These are phyloP conservation scores for Oryza glumipatula DNA, from an alignment of 176 grass and related monocot species.

Conservation along the genomic window DNA sequence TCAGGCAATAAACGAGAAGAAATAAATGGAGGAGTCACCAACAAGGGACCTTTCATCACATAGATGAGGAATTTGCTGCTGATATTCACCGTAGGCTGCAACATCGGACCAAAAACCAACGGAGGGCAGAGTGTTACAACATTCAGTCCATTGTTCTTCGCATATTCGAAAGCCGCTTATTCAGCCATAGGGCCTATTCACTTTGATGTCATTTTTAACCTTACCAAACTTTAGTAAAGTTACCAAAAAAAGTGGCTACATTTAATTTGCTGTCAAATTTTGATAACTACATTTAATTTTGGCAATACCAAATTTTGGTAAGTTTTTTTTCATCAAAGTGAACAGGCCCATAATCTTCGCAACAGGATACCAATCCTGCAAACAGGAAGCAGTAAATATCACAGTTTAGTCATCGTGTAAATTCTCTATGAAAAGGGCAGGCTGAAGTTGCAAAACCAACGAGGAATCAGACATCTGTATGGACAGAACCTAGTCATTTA, in stretches of 20 bases:
- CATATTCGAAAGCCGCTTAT: constrained; percentile 39
- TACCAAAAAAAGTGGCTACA: no score
- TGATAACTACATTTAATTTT: no score
- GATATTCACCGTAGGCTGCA: constrained; percentile 48
- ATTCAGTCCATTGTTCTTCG: constrained; percentile 39
- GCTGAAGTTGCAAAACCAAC: not conserved
- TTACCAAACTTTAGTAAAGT: no score
- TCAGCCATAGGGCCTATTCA: constrained; percentile 16
- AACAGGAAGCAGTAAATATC: constrained; percentile 7
- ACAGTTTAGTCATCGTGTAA: not conserved
- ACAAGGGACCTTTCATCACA: constrained; percentile 42
- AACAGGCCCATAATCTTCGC: constrained; percentile 36
- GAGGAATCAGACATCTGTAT: not conserved
- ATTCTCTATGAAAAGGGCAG: not conserved
- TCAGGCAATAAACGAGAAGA: constrained; percentile 17
- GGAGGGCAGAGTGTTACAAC: constrained; percentile 52
- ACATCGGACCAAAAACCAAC: constrained; percentile 47
- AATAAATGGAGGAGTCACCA: not conserved
- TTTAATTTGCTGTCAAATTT: no score
- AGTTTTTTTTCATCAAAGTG: no score
- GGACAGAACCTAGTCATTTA: not conserved
- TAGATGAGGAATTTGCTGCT: constrained; percentile 47
- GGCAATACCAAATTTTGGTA: no score
- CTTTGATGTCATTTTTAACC: no score
- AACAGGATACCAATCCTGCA: constrained; percentile 50